Conservation (phyloP, 768 basidiomycete genomes). For the Lanmaoa rubissima region DNA sequence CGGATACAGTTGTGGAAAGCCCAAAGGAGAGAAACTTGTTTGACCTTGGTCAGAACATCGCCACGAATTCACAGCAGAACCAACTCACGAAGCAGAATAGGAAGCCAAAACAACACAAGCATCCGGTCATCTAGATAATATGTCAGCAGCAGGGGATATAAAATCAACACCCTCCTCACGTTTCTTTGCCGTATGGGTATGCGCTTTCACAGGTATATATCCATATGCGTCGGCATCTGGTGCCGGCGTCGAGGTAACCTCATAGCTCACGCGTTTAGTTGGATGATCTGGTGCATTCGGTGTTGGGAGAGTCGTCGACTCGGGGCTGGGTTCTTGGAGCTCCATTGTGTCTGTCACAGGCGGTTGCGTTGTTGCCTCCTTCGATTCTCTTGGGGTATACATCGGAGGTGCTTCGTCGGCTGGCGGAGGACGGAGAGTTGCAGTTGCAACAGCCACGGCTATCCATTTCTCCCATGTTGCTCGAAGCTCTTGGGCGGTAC, state of each 20-base stretch:
- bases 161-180: slow-evolving; percentile 40
- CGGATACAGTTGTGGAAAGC: slow-evolving; percentile 54
- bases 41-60: slow-evolving; percentile 5
- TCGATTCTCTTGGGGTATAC: slow-evolving; percentile 63
- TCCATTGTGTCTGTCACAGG: slow-evolving; percentile 2
- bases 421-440: slow-evolving; percentile 40
- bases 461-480: slow-evolving; percentile 79
- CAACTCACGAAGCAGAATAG: slow-evolving; percentile 72
- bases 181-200: slow-evolving; percentile 54
- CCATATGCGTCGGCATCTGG: slow-evolving; percentile 68
- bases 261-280: slow-evolving; percentile 46
- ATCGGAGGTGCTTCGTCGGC: slow-evolving; percentile 64
- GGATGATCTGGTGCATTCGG: slow-evolving; percentile 32
- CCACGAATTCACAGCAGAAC: background rate
- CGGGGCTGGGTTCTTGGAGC: background rate
- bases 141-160: background rate
- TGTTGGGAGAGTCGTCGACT: slow-evolving; percentile 20
- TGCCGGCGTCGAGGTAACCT: slow-evolving; percentile 49
- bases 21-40: slow-evolving; percentile 60
- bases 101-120: slow-evolving; percentile 84
- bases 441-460: slow-evolving; percentile 48
- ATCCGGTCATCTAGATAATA: slow-evolving; percentile 68
- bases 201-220: slow-evolving; percentile 53
- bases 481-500: slow-evolving; percentile 61
- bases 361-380: slow-evolving; percentile 9